Evolutionary conservation across 2,329 filamentous ascomycete genomes (phyloP).

Genomic region (Westerdykella aurantiaca): DNA sequence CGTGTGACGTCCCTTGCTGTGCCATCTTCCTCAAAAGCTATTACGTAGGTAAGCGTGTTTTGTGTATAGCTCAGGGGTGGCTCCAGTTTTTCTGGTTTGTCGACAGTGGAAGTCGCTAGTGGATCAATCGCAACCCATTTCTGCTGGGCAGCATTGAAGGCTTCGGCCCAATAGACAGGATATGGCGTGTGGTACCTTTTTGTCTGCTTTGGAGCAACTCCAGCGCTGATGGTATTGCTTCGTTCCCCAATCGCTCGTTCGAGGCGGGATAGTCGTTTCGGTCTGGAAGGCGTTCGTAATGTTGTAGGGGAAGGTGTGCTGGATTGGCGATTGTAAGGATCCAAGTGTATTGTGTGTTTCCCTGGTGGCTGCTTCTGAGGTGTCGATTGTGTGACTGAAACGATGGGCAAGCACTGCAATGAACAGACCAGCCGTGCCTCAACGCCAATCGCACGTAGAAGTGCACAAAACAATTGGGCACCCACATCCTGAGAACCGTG

Average conservation of each 20-base stretch:
- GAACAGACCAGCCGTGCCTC: constrained; percentile 83
- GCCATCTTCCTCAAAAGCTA: constrained; percentile 78
- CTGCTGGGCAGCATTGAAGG: constrained; percentile 76
- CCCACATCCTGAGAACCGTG: constrained; percentile 84
- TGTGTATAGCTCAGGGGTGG: constrained; percentile 71
- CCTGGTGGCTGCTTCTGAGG: constrained; percentile 19
- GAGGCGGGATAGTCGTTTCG: constrained; percentile 28
- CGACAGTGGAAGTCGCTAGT: constrained; percentile 72
- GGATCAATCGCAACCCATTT: constrained; percentile 90
- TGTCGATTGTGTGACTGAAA: constrained; percentile 35
- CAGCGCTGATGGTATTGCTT: constrained; percentile 19
- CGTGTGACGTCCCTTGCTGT: constrained; percentile 78
- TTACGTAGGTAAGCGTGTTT: constrained; percentile 75
- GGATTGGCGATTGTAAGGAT: constrained; percentile 27
- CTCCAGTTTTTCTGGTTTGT: constrained; percentile 70
- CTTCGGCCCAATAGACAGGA: constrained; percentile 92
- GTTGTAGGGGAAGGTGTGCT: constrained; percentile 9
- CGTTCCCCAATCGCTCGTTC: constrained; percentile 29
- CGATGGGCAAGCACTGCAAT: constrained; percentile 72
- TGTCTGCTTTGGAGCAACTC: constrained; percentile 33
- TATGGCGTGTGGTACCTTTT: constrained; percentile 63
- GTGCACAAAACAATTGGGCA: constrained; percentile 82
- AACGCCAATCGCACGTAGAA: constrained; percentile 77
- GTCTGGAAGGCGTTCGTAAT: constrained; percentile 15
- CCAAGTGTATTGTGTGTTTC: constrained; percentile 23